Evolutionary conservation across 345 rosid genomes (phyloP), one percentile per base, ranked within the genome.

Genomic region (Xanthoceras sorbifolium): DNA sequence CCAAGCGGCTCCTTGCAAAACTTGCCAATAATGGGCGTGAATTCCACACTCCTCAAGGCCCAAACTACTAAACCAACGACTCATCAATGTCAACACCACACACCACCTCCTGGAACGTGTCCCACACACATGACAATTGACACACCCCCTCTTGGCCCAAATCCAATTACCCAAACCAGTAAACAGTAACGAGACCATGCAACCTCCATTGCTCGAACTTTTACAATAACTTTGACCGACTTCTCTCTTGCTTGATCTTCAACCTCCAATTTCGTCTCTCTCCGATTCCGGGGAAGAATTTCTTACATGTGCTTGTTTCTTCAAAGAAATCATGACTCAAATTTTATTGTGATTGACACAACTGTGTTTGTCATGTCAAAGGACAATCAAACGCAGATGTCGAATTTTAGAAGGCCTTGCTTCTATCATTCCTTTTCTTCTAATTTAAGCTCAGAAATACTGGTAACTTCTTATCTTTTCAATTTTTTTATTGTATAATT

Each of bases 401-500:
- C 60, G 50, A 75, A 69, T 46, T 63, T 74, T 4, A 80, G 80
- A 77, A 73, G 83, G 34, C 88, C 89, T 55, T 86, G 78, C 74
- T 88, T 86, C 81, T 82, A 79, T 46, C 79, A 85, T 62, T 67
- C 84, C 23, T 88, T 82, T 75, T 88, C 89, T 68, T 77, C 84
- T 46, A 77, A 76, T 67, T 57, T 75, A 52, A 79, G 83, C 68
- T 67, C 86, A 15, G 57, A 71, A 2, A 70, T 85, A 75, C 78
- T 88, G 88, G 91, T 88, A 83, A 63, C 67, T 32, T 74, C 75
- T 76, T 54, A 4, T 17, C 29, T 55, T 73, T 62, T 42, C 64
- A 12, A 26, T 54, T 34, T 25, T 25, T 18, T 52, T 7, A 44
- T 52, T 28, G 6, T 20, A n/a, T 29, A 14, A 22, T 57, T 28